phyloP scores from a whole-genome alignment of 2,329 filamentous ascomycete species.

The Stemphylium beticola region DNA sequence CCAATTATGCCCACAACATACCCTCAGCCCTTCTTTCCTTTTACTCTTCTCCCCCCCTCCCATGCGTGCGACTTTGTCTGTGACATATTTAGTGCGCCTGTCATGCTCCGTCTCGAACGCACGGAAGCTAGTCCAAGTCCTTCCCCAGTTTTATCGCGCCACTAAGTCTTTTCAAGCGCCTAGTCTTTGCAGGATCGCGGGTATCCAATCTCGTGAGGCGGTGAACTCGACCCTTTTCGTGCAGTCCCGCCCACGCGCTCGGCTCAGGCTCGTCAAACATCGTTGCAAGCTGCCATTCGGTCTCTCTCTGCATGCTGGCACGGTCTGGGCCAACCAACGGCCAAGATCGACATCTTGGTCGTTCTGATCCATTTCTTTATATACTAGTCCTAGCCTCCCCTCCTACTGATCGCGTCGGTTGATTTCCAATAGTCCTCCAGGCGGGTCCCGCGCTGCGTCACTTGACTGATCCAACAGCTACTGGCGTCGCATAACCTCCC shows the following conservation, averaged over 20 bases:
- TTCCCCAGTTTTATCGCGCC: conserved; percentile 34
- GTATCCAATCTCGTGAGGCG: conserved; percentile 30
- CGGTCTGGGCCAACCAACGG: conserved; percentile 29
- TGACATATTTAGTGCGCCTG: conserved; percentile 31
- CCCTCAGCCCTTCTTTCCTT: conserved; percentile 20
- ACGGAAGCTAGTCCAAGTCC: conserved; percentile 12
- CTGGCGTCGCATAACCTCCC: conserved; percentile 25
- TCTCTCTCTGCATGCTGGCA: conserved; percentile 23
- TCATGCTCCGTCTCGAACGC: conserved; percentile 23
- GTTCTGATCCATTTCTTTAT: conserved; percentile 23
- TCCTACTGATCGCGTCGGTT: conserved; percentile 27
- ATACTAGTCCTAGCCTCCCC: conserved; percentile 20
- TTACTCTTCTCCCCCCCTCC: background rate
- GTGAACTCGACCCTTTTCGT: conserved; percentile 32
- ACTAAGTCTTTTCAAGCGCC: conserved; percentile 22
- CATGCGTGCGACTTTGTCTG: conserved; percentile 16
- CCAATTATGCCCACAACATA: conserved; percentile 34
- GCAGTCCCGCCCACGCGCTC: conserved; percentile 27
- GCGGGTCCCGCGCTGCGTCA: conserved; percentile 31
- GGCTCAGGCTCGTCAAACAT: conserved; percentile 23
- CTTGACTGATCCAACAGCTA: conserved; percentile 19
- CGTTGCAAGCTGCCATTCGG: conserved; percentile 24
- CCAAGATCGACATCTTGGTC: conserved; percentile 27
- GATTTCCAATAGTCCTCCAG: conserved; percentile 25
- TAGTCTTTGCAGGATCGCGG: conserved; percentile 23